phyloP scores from a whole-genome alignment of 2,329 filamentous ascomycete species.

The Cercospora sp. region DNA sequence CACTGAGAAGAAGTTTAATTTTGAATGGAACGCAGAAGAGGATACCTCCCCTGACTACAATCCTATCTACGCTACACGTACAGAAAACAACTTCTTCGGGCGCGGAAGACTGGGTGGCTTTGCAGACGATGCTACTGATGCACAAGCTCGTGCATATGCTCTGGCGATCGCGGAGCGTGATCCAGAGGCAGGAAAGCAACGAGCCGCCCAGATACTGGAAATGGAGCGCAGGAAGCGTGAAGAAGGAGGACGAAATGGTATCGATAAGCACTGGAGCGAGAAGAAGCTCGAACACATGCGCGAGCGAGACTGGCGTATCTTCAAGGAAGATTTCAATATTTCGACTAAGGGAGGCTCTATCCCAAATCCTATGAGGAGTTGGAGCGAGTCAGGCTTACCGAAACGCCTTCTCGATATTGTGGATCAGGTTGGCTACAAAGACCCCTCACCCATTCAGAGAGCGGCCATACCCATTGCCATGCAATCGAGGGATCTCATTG shows the following conservation, averaged over 20 bases:
- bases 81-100: conserved; percentile 69
- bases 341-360: conserved; percentile 87
- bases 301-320: conserved; percentile 97
- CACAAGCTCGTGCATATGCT: conserved; percentile 56
- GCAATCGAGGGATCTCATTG: conserved; percentile 92
- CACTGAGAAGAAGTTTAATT: conserved; percentile 97
- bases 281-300: conserved; percentile 93
- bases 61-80: conserved; percentile 70
- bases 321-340: conserved; percentile 99
- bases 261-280: conserved; percentile 94
- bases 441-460: conserved; percentile 87
- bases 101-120: conserved; percentile 68
- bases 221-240: conserved; percentile 78
- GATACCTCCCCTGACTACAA: conserved; percentile 86
- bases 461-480: conserved; percentile 94
- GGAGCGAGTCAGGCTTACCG: conserved; percentile 82
- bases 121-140: conserved; percentile 57
- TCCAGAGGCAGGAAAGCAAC: conserved; percentile 69
- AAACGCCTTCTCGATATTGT: conserved; percentile 77
- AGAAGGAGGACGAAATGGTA: conserved; percentile 67
- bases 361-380: conserved; percentile 94
- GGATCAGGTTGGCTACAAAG: conserved; percentile 80
- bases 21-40: conserved; percentile 94
- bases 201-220: conserved; percentile 78
- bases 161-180: conserved; percentile 73